Conservation (phyloP, 2,329 filamentous ascomycete genomes). For the Chrysoporthe puriensis region DNA sequence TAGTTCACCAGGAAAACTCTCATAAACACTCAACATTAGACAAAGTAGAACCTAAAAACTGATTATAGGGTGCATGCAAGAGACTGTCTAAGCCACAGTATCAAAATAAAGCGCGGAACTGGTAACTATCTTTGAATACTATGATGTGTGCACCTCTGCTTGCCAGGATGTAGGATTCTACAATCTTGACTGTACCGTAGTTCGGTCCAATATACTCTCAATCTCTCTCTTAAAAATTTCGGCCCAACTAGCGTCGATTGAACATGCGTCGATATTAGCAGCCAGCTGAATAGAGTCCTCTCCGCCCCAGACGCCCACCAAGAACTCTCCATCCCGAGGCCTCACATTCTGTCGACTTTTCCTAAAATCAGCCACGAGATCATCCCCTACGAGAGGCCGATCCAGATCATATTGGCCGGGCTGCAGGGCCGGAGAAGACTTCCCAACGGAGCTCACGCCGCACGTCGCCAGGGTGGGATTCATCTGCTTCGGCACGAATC, state of each 20-base stretch:
- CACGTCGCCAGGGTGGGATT: conserved; percentile 26
- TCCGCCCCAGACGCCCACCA: conserved; percentile 23
- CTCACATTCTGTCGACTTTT: conserved; percentile 17
- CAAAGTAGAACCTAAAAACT: too few species aligned
- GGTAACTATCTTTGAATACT: too few species aligned
- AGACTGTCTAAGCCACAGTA: too few species aligned
- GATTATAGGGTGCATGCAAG: too few species aligned
- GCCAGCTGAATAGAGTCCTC: conserved; percentile 14
- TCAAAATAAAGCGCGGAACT: too few species aligned
- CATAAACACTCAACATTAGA: too few species aligned
- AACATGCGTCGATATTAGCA: conserved; percentile 23
- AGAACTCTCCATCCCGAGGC: conserved; percentile 25
- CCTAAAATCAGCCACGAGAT: conserved; percentile 20
- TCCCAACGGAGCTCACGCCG: conserved; percentile 26
- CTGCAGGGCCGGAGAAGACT: neutral
- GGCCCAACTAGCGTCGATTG: conserved; percentile 24
- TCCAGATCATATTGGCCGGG: conserved; percentile 22
- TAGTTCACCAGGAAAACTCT: neutral
- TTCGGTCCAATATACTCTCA: conserved; percentile 10
- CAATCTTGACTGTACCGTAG: conserved; percentile 10
- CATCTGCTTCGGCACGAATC: conserved; percentile 17
- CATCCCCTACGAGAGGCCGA: neutral
- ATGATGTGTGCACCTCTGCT: too few species aligned
- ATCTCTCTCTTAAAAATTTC: conserved; percentile 17
- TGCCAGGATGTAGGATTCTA: neutral